Percentiles rank a stretch among this genome's conserved stretches.
These are phyloP conservation scores for Podospora sp. DNA, from an alignment of 495 filamentous ascomycete genomes.

Conservation along the genomic window DNA sequence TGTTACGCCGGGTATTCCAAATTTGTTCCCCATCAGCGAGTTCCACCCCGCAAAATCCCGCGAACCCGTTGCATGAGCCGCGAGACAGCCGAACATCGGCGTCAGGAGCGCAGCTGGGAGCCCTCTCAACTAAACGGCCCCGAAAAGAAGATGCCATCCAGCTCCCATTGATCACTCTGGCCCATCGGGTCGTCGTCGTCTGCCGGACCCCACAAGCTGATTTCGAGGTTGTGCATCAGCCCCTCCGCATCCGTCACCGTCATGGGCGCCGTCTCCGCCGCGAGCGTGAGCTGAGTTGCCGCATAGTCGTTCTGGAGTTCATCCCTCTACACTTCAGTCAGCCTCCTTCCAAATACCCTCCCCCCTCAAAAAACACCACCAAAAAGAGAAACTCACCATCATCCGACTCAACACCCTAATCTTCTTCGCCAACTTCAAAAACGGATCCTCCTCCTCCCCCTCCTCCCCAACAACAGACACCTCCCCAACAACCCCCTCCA, in stretches of 20 bases:
- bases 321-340: slow-evolving; percentile 10
- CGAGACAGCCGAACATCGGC: slow-evolving; percentile 5
- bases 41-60: background rate
- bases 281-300: slow-evolving; percentile 9
- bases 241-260: slow-evolving; percentile 26
- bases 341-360: background rate
- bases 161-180: slow-evolving; percentile 12
- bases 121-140: background rate
- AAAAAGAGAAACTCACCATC: slow-evolving; percentile 17
- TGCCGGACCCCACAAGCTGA: slow-evolving; percentile 19
- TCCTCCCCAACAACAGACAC: slow-evolving; percentile 2
- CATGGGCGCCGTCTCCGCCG: slow-evolving; percentile 19
- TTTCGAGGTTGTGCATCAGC: slow-evolving; percentile 27
- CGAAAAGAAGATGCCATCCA: slow-evolving; percentile 68
- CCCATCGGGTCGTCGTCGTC: slow-evolving; percentile 15
- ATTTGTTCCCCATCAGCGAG: background rate
- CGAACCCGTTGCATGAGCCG: background rate
- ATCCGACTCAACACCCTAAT: slow-evolving; percentile 15
- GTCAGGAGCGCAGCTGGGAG: background rate
- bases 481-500: background rate
- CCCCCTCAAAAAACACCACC: background rate
- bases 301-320: slow-evolving; percentile 23
- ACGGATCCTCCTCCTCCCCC: slow-evolving; percentile 21
- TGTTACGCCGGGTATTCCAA: background rate
- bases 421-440: slow-evolving; percentile 24